Base-by-base conservation (phyloP, 2,329 filamentous ascomycete species). In the Cadophora luteo-olivacea region DNA sequence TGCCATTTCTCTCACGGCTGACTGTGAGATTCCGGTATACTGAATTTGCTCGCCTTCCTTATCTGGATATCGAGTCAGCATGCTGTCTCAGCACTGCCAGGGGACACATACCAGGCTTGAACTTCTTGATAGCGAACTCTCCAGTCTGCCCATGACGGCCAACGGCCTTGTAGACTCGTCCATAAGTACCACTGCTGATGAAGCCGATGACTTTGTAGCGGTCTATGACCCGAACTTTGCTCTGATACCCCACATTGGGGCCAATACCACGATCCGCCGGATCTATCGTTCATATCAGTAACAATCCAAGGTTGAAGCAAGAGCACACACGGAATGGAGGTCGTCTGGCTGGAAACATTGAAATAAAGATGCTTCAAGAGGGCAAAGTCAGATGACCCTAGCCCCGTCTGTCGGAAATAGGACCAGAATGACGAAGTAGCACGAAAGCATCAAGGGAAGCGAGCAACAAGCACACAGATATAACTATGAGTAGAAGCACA, bases 61-160 rank as follows among this genome's bases (percentile, higher is more conserved):
- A 81, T 99, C 96, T 73, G 57, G 22, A 64, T 38, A 64, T 38
- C 49, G 7, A 66, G 22, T 68, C 48, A 69, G 64, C 25, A 62
- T 54, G 16, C 38, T 1, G 24, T 45, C 24, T 32, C 14, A 32
- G 54, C 19, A 54, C 63, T 38, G 54, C 22, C 9, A 25, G 48
- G 12, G 54, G 19, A 8, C 8, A 65, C 67, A 41, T 69, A 78
- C 77, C 77, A 6, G 61, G 78, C 81, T 76, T 80, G 72, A 79
- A 97, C 87, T 99, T 99, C 79, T 99, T 99, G 84, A 99, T 99
- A 75, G 96, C 96, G 78, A 97, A 97, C 77, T 97, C 93, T 71
- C 92, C 92, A 63, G 88, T 82, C 79, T 90, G 84, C 75, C 89
- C 88, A 82, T 91, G 86, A 72, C 91, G 89, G 75, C 92, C 89